Percentiles rank a stretch among this genome's conserved stretches.
These are phyloP conservation scores for Crithidia bombi DNA, from an alignment of 208 protist species.

Conservation along the genomic window DNA sequence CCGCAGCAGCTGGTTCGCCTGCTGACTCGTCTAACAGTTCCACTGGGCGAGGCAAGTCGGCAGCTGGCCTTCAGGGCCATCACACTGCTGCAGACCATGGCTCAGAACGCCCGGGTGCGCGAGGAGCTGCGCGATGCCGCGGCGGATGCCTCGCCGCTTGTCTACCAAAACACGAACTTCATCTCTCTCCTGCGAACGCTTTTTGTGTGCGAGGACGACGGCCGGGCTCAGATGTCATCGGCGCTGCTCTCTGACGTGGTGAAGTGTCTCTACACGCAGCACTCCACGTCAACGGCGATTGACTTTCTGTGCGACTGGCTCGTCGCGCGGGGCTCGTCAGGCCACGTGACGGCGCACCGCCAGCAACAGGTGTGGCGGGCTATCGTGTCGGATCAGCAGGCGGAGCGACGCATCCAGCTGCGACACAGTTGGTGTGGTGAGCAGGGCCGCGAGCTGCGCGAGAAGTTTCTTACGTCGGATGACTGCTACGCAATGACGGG, in stretches of 20 bases:
- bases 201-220: slow-evolving; percentile 24
- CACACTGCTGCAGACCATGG: slow-evolving; percentile 33
- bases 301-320: slow-evolving; percentile 49
- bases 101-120: slow-evolving; percentile 14
- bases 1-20: slow-evolving; percentile 37
- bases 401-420: slow-evolving; percentile 47
- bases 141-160: slow-evolving; percentile 34
- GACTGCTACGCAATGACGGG: slow-evolving; percentile 50
- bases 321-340: slow-evolving; percentile 3
- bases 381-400: slow-evolving; percentile 41
- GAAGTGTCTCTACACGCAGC: slow-evolving; percentile 34
- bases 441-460: slow-evolving; percentile 35
- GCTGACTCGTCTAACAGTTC: slow-evolving; percentile 38
- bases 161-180: slow-evolving; percentile 37
- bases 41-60: slow-evolving; percentile 27
- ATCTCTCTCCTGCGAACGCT: slow-evolving; percentile 41
- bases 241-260: slow-evolving; percentile 32
- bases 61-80: slow-evolving; percentile 30
- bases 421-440: slow-evolving; percentile 47
- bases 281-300: slow-evolving; percentile 18
- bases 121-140: slow-evolving; percentile 29
- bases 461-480: slow-evolving; percentile 35
- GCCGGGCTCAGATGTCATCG: slow-evolving; percentile 17
- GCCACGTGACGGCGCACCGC: slow-evolving; percentile 24
- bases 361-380: slow-evolving; percentile 29